Percentiles rank a stretch among this genome's conserved stretches.
Conservation (phyloP, 441 rosid species). For the Jatropha multifida region DNA sequence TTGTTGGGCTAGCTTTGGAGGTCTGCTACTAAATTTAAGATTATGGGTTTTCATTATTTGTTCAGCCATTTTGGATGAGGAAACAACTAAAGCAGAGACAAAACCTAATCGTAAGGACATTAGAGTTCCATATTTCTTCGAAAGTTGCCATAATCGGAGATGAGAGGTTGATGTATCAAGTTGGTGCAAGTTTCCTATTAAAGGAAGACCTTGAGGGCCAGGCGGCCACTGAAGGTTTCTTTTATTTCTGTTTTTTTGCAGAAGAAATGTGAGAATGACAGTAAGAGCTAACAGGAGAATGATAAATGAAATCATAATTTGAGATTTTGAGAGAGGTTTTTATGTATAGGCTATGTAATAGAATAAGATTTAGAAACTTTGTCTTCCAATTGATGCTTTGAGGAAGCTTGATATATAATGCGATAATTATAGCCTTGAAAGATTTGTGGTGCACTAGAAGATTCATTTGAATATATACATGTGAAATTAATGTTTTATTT, state of each 20-base stretch:
- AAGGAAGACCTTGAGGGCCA: slow-evolving; percentile 40
- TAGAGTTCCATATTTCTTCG: slow-evolving; percentile 46
- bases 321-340: too few species aligned
- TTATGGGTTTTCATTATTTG: slow-evolving; percentile 46
- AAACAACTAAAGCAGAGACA: slow-evolving; percentile 33
- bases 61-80: slow-evolving; percentile 41
- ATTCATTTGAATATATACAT: too few species aligned
- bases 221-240: slow-evolving; percentile 31
- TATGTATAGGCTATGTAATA: too few species aligned
- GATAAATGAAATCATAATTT: background rate
- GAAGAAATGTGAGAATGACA: slow-evolving; percentile 20
- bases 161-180: slow-evolving; percentile 30
- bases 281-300: background rate
- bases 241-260: slow-evolving; percentile 9
- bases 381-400: too few species aligned
- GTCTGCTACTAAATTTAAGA: slow-evolving; percentile 16
- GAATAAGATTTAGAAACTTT: too few species aligned
- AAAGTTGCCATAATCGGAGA: slow-evolving; percentile 30
- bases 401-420: too few species aligned
- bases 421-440: too few species aligned
- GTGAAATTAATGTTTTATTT: too few species aligned
- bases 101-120: slow-evolving; percentile 38
- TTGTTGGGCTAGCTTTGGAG: slow-evolving; percentile 24
- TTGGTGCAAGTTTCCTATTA: slow-evolving; percentile 54
- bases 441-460: too few species aligned